Evolutionary conservation across 1,284 basidiomycete genomes (phyloP).

Genomic region (Phellinidium pouzarii): DNA sequence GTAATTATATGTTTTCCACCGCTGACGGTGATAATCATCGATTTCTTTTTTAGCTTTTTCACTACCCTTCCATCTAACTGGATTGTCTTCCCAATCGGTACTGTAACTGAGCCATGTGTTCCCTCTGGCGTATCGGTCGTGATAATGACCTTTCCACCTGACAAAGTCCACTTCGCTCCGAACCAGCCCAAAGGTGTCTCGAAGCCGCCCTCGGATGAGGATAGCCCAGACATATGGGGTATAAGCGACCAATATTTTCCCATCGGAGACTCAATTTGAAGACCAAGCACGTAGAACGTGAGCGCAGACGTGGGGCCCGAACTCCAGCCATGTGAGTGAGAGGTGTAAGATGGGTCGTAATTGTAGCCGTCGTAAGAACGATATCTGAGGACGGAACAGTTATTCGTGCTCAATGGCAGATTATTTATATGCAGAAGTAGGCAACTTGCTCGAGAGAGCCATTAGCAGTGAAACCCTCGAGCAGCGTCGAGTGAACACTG

Average conservation of each 20-base stretch:
- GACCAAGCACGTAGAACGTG: slow-evolving; percentile 39
- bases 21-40: slow-evolving; percentile 2
- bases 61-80: slow-evolving; percentile 4
- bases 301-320: slow-evolving; percentile 40
- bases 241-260: slow-evolving; percentile 35
- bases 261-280: slow-evolving; percentile 33
- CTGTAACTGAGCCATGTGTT: slow-evolving; percentile 12
- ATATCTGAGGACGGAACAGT: slow-evolving; percentile 26
- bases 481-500: slow-evolving; percentile 43
- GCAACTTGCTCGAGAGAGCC: slow-evolving; percentile 39
- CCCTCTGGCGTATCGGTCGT: slow-evolving; percentile 11
- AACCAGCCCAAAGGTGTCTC: slow-evolving; percentile 39
- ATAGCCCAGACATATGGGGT: slow-evolving; percentile 32
- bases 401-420: neutral
- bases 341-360: slow-evolving; percentile 42
- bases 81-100: slow-evolving; percentile 10
- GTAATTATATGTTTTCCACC: slow-evolving; percentile 17
- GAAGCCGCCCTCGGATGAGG: slow-evolving; percentile 37
- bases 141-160: neutral
- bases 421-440: neutral
- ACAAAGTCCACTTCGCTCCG: slow-evolving; percentile 32
- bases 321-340: slow-evolving; percentile 43
- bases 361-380: slow-evolving; percentile 42
- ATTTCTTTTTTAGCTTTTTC: neutral
- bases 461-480: slow-evolving; percentile 46